phyloP scores from a whole-genome alignment of 805 yeast species.

The Candida dajiaensis region DNA sequence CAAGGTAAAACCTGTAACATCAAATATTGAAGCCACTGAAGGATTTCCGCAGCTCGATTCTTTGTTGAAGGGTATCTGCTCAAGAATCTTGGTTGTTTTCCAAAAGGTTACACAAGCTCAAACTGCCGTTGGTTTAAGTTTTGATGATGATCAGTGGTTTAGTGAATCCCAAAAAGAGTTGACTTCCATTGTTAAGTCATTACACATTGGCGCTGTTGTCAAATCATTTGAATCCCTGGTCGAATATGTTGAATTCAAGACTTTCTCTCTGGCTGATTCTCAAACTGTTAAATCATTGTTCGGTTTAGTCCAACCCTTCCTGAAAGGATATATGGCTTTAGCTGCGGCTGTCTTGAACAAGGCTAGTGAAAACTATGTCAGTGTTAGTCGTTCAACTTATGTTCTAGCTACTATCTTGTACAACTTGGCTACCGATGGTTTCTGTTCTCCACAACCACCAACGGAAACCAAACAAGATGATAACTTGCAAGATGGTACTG shows the following conservation, averaged over 20 bases:
- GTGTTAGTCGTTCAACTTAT: slow-evolving; percentile 56
- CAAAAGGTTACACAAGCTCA: slow-evolving; percentile 41
- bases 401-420: slow-evolving; percentile 50
- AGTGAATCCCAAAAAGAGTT: slow-evolving; percentile 40
- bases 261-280: slow-evolving; percentile 34
- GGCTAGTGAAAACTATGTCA: slow-evolving; percentile 41
- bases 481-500: slow-evolving; percentile 79
- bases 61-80: slow-evolving; percentile 44
- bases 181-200: slow-evolving; percentile 33
- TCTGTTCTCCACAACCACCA: slow-evolving; percentile 87
- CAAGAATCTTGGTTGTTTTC: slow-evolving; percentile 57
- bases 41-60: slow-evolving; percentile 37
- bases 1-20: not conserved
- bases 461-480: slow-evolving; percentile 54
- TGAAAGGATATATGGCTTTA: slow-evolving; percentile 54
- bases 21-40: slow-evolving; percentile 1
- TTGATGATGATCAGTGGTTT: slow-evolving; percentile 69
- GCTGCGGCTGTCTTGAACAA: slow-evolving; percentile 37
- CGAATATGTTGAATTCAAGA: slow-evolving; percentile 28
- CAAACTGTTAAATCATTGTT: slow-evolving; percentile 39
- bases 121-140: slow-evolving; percentile 24
- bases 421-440: slow-evolving; percentile 70
- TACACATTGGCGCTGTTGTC: slow-evolving; percentile 35
- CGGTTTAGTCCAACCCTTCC: slow-evolving; percentile 55
- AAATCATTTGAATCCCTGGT: slow-evolving; percentile 32